Conservation (phyloP, 306 rosid genomes). For the Pterocarpus santalinus region DNA sequence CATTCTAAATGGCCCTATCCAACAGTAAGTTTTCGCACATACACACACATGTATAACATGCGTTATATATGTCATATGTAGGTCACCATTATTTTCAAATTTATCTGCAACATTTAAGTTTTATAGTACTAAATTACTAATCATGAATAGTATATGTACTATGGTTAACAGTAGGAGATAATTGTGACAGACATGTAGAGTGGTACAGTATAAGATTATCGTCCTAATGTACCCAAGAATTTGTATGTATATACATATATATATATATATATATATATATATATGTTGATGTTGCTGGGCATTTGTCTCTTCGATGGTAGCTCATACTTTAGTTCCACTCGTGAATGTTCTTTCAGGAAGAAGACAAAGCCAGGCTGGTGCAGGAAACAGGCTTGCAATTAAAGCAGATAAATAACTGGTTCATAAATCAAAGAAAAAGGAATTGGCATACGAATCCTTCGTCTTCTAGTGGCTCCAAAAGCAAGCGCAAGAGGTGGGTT, state of each 20-base stretch:
- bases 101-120: not conserved
- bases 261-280: not conserved
- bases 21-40: constrained; percentile 64
- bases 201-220: too few species aligned
- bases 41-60: too few species aligned
- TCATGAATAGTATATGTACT: too few species aligned
- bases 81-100: not conserved
- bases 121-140: too few species aligned
- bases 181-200: too few species aligned
- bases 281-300: not conserved
- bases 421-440: constrained; percentile 72
- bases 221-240: too few species aligned
- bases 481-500: constrained; percentile 87
- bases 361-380: constrained; percentile 89
- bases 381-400: constrained; percentile 94
- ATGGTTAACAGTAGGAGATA: too few species aligned
- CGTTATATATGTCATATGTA: not conserved
- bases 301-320: constrained; percentile 33
- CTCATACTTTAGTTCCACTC: not conserved
- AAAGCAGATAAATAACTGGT: constrained; percentile 69
- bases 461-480: constrained; percentile 65
- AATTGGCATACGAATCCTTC: constrained; percentile 91
- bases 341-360: constrained; percentile 68
- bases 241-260: too few species aligned
- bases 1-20: constrained; percentile 99